Evolutionary conservation across 1,139 yeast genomes (phyloP).

Genomic region (Candida neerlandica): DNA sequence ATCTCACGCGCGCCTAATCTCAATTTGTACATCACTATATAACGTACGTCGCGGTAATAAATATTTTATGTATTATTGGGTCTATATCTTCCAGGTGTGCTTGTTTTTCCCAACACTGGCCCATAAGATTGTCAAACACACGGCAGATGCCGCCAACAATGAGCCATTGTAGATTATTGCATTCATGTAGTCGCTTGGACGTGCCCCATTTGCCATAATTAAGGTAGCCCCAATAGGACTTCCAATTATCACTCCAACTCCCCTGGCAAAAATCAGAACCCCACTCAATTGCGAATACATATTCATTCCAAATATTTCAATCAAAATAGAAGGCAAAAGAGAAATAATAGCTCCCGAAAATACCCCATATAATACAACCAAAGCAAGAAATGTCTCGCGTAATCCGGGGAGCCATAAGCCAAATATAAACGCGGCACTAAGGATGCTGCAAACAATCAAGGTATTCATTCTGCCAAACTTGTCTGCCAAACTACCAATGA

Average conservation of each 20-base stretch:
- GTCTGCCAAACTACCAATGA: slow-evolving; percentile 41
- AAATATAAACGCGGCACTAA: slow-evolving; percentile 33
- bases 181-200: slow-evolving; percentile 22
- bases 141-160: slow-evolving; percentile 21
- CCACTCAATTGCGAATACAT: slow-evolving; percentile 30
- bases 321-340: slow-evolving; percentile 40
- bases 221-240: slow-evolving; percentile 36
- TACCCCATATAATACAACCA: slow-evolving; percentile 41
- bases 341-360: slow-evolving; percentile 42
- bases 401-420: slow-evolving; percentile 30
- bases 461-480: slow-evolving; percentile 39
- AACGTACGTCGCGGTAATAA: background rate
- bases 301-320: slow-evolving; percentile 39
- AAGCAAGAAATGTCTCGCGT: slow-evolving; percentile 30
- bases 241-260: slow-evolving; percentile 34
- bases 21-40: too few species aligned
- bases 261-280: slow-evolving; percentile 33
- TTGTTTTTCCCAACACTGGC: background rate
- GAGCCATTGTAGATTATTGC: slow-evolving; percentile 31
- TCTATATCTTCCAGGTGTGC: slow-evolving; percentile 1
- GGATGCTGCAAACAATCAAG: slow-evolving; percentile 34
- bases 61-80: background rate
- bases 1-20: background rate
- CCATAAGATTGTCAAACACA: slow-evolving; percentile 1
- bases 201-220: slow-evolving; percentile 19